A percentile compares a stretch with the other conserved stretches of the same genome.
phyloP scores from a whole-genome alignment of 2,329 filamentous ascomycete genomes.

The Colletotrichum scovillei region DNA sequence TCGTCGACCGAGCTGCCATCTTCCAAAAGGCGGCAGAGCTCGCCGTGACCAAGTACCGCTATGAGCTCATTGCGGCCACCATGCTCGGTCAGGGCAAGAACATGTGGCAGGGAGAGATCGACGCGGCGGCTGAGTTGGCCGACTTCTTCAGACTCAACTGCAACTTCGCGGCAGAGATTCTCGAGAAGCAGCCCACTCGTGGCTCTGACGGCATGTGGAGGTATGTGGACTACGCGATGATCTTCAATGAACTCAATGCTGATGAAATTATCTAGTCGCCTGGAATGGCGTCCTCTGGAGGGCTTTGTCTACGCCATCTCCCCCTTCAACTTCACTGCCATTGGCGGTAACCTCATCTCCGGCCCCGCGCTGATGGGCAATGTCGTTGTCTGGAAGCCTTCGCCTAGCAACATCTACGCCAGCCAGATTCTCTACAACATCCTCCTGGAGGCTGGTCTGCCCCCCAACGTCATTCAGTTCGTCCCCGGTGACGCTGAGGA shows the following conservation, averaged over 20 bases:
- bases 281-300: conserved; percentile 90
- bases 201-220: conserved; percentile 88
- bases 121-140: conserved; percentile 89
- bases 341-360: conserved; percentile 86
- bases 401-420: conserved; percentile 85
- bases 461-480: conserved; percentile 91
- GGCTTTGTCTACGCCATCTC: conserved; percentile 95
- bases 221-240: not conserved
- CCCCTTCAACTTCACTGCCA: conserved; percentile 98
- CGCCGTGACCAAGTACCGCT: conserved; percentile 90
- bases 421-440: conserved; percentile 94
- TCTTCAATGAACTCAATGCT: not conserved
- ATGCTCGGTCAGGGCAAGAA: conserved; percentile 99
- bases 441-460: conserved; percentile 89
- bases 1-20: conserved; percentile 89
- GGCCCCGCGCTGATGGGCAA: conserved; percentile 92
- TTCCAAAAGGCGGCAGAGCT: conserved; percentile 97
- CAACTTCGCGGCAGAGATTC: conserved; percentile 91
- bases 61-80: conserved; percentile 94
- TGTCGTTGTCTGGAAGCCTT: conserved; percentile 88
- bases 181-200: conserved; percentile 86
- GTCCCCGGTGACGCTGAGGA: conserved; percentile 88
- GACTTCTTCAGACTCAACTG: conserved; percentile 97
- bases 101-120: conserved; percentile 98
- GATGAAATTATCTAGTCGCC: conserved; percentile 60